Evolutionary conservation across 2,329 filamentous ascomycete genomes (phyloP).

Genomic region (Curvularia verruculosa): DNA sequence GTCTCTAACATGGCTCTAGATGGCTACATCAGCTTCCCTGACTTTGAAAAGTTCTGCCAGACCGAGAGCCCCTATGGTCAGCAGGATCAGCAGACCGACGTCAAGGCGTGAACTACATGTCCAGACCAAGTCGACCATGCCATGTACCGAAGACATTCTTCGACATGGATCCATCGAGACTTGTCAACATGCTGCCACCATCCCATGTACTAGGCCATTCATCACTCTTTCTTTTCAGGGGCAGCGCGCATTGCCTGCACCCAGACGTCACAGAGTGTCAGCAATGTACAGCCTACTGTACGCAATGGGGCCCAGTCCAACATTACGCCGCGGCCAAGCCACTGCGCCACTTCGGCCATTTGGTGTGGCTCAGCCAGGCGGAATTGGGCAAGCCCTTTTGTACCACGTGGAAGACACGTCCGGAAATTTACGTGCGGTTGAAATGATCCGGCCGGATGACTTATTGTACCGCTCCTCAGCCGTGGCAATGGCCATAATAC

Average conservation of each 20-base stretch:
- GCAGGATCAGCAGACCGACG: slow-evolving; percentile 35
- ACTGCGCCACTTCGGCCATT: slow-evolving; percentile 5
- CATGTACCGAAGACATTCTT: slow-evolving; percentile 10
- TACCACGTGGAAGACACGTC: slow-evolving; percentile 16
- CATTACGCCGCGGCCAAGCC: not conserved
- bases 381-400: not conserved
- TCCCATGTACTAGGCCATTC: slow-evolving; percentile 14
- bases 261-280: not conserved
- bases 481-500: slow-evolving; percentile 16
- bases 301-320: not conserved
- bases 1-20: slow-evolving; percentile 41
- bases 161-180: slow-evolving; percentile 7
- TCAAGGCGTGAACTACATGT: slow-evolving; percentile 41
- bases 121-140: slow-evolving; percentile 3
- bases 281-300: slow-evolving; percentile 1
- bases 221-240: slow-evolving; percentile 4
- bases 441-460: slow-evolving; percentile 11
- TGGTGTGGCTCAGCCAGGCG: not conserved
- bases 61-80: slow-evolving; percentile 41
- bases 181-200: slow-evolving; percentile 15
- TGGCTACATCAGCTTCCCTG: slow-evolving; percentile 75
- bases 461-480: slow-evolving; percentile 24
- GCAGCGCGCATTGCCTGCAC: slow-evolving; percentile 1
- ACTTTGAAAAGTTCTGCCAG: slow-evolving; percentile 69
- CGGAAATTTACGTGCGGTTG: slow-evolving; percentile 21